phyloP scores from a whole-genome alignment of 2,329 filamentous ascomycete species.

The Cytospora piceae region DNA sequence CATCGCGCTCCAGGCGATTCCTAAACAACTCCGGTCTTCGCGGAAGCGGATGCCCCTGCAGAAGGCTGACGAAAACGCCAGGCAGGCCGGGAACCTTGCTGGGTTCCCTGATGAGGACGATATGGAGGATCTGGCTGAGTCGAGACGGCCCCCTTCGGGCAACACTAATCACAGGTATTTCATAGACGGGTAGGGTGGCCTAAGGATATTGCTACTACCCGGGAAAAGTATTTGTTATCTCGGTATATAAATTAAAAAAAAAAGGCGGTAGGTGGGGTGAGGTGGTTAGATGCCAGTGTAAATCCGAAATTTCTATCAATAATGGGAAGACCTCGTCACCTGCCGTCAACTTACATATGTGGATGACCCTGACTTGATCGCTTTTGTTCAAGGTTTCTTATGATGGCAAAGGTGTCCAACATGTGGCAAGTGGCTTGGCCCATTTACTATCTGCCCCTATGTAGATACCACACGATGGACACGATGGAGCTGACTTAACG shows the following conservation, averaged over 20 bases:
- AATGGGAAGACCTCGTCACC: not conserved
- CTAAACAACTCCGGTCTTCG: constrained; percentile 22
- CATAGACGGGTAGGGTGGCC: constrained; percentile 21
- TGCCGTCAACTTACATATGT: not conserved
- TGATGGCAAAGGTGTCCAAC: not conserved
- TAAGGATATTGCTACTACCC: not conserved
- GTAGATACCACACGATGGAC: not conserved
- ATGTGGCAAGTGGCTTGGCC: not conserved
- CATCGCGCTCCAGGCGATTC: constrained; percentile 11
- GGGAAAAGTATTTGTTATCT: not conserved
- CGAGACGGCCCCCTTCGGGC: constrained; percentile 32
- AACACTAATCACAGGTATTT: constrained; percentile 34
- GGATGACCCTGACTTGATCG: no score
- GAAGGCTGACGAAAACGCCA: constrained; percentile 5
- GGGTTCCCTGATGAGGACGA: constrained; percentile 36
- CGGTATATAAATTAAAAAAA: not conserved
- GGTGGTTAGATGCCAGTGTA: not conserved
- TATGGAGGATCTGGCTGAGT: constrained; percentile 39
- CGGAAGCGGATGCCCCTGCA: constrained; percentile 21
- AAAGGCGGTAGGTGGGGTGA: no score
- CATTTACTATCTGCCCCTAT: not conserved
- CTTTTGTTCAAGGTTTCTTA: no score
- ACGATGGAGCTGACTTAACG: constrained; percentile 12
- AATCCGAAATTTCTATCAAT: not conserved
- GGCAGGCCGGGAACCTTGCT: constrained; percentile 14